These are phyloP conservation scores for Taphrina pruni DNA, from an alignment of 1,139 yeast species.

Conservation along the genomic window DNA sequence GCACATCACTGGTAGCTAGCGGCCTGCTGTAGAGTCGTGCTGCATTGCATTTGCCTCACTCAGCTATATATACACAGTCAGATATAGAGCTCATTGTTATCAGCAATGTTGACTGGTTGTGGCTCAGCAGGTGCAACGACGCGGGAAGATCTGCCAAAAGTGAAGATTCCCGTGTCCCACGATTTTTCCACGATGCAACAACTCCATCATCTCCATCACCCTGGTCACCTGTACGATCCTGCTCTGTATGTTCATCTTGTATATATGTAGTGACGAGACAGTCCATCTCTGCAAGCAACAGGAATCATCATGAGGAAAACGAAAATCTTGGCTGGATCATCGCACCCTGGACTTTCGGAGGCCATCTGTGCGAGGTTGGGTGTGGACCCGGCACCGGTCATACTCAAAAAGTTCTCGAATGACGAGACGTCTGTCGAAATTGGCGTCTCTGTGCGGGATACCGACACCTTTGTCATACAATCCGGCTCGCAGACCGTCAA, in stretches of 20 bases:
- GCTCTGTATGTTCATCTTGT: not conserved
- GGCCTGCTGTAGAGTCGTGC: too few species aligned
- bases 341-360: constrained; percentile 92
- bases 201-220: constrained; percentile 4
- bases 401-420: constrained; percentile 86
- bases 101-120: not conserved
- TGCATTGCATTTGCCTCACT: too few species aligned
- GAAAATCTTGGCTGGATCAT: constrained; percentile 92
- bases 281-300: not conserved
- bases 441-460: constrained; percentile 93
- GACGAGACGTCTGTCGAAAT: constrained; percentile 98
- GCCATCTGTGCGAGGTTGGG: constrained; percentile 90
- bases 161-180: constrained; percentile 7
- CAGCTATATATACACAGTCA: too few species aligned
- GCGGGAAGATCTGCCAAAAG: constrained; percentile 8
- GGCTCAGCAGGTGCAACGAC: not conserved
- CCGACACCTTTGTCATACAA: constrained; percentile 94
- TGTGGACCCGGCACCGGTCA: constrained; percentile 93
- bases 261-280: not conserved
- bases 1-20: too few species aligned
- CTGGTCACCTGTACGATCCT: not conserved
- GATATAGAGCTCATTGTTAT: too few species aligned
- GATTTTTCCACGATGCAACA: not conserved
- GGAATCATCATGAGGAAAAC: constrained; percentile 78
- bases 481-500: constrained; percentile 81